A percentile compares a stretch with the other conserved stretches of the same genome.
Evolutionary conservation across 2,329 filamentous ascomycete genomes (phyloP).

Genomic region (Eurotiales sp.): DNA sequence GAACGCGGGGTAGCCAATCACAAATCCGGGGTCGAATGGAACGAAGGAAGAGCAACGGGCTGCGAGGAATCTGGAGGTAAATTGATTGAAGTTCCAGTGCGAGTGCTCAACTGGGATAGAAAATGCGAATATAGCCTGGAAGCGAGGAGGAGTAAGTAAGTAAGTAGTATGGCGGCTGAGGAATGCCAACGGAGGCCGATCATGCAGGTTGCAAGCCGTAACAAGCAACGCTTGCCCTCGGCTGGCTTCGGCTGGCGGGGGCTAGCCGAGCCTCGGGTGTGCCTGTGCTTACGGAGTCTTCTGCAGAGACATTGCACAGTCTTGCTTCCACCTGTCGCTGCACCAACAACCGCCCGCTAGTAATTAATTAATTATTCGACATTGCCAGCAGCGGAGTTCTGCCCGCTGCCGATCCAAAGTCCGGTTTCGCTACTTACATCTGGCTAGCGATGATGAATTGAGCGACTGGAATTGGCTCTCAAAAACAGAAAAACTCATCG

Average conservation of each 20-base stretch:
- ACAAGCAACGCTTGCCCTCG: conserved; percentile 18
- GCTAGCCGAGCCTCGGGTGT: neutral
- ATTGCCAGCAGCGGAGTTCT: too few species aligned
- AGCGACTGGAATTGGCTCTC: neutral
- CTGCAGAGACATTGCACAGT: too few species aligned
- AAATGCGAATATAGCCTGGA: too few species aligned
- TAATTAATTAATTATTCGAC: too few species aligned
- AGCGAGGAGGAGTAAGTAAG: too few species aligned
- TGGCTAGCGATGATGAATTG: neutral
- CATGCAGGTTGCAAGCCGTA: neutral
- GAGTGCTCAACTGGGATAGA: neutral
- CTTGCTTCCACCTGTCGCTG: too few species aligned
- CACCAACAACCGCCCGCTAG: too few species aligned
- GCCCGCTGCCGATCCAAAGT: neutral
- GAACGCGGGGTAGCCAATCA: conserved; percentile 5
- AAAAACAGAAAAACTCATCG: neutral
- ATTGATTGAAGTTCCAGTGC: too few species aligned
- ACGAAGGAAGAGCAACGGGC: neutral
- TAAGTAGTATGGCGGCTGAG: too few species aligned
- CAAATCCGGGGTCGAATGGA: conserved; percentile 4
- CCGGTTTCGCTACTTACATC: neutral
- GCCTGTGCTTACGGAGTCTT: conserved; percentile 1
- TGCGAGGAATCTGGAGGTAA: too few species aligned
- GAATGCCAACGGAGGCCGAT: too few species aligned
- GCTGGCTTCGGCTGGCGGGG: conserved; percentile 14